Evolutionary conservation across 495 filamentous ascomycete genomes (phyloP).

Genomic region (Penicillium daleae): DNA sequence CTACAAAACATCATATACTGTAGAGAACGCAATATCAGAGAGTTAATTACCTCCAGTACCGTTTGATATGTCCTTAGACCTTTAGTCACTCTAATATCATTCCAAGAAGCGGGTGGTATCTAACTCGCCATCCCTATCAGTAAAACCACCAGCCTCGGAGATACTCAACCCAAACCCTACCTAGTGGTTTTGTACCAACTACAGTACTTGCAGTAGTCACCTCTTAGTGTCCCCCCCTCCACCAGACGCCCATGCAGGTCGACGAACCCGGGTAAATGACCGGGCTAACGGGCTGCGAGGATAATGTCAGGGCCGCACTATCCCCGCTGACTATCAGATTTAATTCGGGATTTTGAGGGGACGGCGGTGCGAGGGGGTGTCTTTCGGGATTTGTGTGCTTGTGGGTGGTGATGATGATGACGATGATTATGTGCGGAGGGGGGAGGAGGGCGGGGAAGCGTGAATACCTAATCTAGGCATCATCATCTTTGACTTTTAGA

Average conservation of each 20-base stretch:
- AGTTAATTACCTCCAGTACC: no score
- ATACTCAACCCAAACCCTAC: neutral
- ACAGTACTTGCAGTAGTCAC: neutral
- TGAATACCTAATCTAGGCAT: no score
- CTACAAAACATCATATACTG: no score
- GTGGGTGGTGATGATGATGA: neutral
- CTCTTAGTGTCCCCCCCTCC: neutral
- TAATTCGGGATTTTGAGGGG: neutral
- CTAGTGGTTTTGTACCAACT: neutral
- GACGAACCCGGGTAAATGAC: conserved; percentile 15
- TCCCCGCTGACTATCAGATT: neutral
- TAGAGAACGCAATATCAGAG: no score
- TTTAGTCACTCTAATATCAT: no score
- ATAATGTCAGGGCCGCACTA: conserved; percentile 2
- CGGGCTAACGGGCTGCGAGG: conserved; percentile 5
- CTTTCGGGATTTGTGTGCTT: conserved; percentile 1
- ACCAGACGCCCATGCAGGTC: conserved; percentile 18
- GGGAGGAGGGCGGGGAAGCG: neutral
- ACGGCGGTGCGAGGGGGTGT: neutral
- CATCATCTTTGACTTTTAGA: neutral
- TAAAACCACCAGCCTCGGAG: neutral
- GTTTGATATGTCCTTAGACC: no score
- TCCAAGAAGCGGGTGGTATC: neutral
- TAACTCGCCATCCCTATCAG: neutral
- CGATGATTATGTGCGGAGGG: neutral